Percentiles rank a stretch among this genome's conserved stretches.
Conservation (phyloP, 768 basidiomycete species). For the Pisolithus tinctorius region DNA sequence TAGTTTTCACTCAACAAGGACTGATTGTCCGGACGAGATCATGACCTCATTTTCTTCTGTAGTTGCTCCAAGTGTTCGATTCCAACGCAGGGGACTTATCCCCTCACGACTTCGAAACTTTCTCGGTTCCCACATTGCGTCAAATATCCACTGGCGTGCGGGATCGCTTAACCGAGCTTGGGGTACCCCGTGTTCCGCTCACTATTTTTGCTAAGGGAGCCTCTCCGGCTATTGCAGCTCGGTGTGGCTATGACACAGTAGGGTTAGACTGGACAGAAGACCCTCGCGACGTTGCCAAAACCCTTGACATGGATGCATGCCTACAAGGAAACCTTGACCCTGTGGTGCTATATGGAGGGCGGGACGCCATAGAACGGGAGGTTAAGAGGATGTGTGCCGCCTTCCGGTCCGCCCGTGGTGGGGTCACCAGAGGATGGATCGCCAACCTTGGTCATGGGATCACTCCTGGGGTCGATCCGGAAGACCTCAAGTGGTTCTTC, state of each 20-base stretch:
- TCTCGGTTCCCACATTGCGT: constrained; percentile 74
- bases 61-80: constrained; percentile 97
- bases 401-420: constrained; percentile 54
- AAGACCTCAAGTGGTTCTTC: constrained; percentile 87
- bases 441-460: constrained; percentile 97
- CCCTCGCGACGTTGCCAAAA: constrained; percentile 58
- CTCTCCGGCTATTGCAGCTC: constrained; percentile 62
- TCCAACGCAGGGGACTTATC: constrained; percentile 94
- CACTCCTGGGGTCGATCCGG: constrained; percentile 91
- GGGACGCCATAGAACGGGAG: constrained; percentile 76
- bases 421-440: constrained; percentile 73
- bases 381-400: constrained; percentile 76
- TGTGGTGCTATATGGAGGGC: constrained; percentile 75
- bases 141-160: constrained; percentile 71
- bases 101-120: constrained; percentile 75
- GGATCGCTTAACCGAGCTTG: constrained; percentile 43
- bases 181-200: constrained; percentile 63
- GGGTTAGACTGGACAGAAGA: constrained; percentile 91
- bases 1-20: constrained; percentile 24
- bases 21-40: too few relatives aligned
- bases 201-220: constrained; percentile 95
- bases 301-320: constrained; percentile 56
- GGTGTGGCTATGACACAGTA: constrained; percentile 77
- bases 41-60: neutral
- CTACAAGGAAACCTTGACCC: constrained; percentile 96